Evolutionary conservation across 148 eudicot species (phyloP), one percentile per base, ranked within the genome.

Genomic region (Chenopodium quinoa): DNA sequence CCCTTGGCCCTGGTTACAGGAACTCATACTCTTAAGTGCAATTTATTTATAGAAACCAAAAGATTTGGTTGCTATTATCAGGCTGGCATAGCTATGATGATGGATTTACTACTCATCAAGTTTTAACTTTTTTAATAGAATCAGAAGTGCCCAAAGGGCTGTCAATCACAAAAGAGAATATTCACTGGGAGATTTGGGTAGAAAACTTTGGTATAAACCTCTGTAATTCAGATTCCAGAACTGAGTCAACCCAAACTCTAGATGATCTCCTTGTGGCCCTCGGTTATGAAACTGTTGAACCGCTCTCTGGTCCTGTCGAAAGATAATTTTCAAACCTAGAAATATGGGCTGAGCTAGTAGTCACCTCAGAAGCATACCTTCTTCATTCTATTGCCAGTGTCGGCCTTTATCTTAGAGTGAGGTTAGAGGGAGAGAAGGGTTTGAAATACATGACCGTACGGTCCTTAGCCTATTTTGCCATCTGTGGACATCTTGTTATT

Each of bases 221-320:
- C 25, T 27, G 54, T 71, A 29, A 48, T 37, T 70, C 19, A 70
- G n/a, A 70, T 79, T 31, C 34, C 73, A 69, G 67, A 69, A 32
- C 37, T 16, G 19, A n/a, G 76, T 56, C 7, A 71, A 79, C 76
- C 50, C 50, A 78, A 48, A 67, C 14, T 37, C 47, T 52, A 27
- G 54, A 50, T 50, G 3, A 16, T 14, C 40, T 76, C 16, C 69
- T 78, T 14, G 72, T 65, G 60, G 29, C 79, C 44, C 52, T 19
- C 37, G 46, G 17, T 29, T 70, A 46, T 78, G 80, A 46, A 73
- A 65, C 10, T 65, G 23, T 64, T 65, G 32, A 50, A 50, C 14
- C 25, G 46, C 63, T 58, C 4, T 58, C 7, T 58, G 22, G 63
- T 19, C 63, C 34, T 46, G 68, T 9, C 27, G 71, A 25, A 47